phyloP scores from a whole-genome alignment of 495 filamentous ascomycete species.

The Hyaloscypha finlandica region DNA sequence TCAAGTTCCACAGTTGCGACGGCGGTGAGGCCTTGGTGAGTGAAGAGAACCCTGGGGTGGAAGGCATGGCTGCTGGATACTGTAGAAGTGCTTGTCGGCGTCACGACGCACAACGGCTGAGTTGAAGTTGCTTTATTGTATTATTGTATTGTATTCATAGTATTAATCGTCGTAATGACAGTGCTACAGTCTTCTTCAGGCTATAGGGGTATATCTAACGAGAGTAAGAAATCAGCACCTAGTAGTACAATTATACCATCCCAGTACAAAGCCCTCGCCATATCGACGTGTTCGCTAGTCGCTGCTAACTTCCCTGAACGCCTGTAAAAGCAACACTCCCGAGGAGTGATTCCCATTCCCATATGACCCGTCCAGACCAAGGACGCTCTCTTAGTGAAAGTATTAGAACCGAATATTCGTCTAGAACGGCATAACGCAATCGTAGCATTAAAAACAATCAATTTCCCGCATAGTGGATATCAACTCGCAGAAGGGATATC shows the following conservation, averaged over 20 bases:
- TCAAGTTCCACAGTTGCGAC: neutral
- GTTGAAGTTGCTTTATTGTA: neutral
- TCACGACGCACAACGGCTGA: neutral
- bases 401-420: conserved; percentile 24
- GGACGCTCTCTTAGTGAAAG: conserved; percentile 14
- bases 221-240: conserved; percentile 15
- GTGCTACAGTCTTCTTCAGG: conserved; percentile 18
- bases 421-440: conserved; percentile 4
- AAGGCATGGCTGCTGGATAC: neutral
- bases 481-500: conserved; percentile 30
- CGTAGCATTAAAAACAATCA: conserved; percentile 5
- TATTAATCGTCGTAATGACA: conserved; percentile 27
- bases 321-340: conserved; percentile 16
- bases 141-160: neutral
- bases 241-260: conserved; percentile 19
- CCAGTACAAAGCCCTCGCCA: neutral
- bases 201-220: conserved; percentile 25
- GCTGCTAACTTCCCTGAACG: conserved; percentile 1
- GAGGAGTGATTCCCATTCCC: conserved; percentile 13
- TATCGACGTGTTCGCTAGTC: neutral
- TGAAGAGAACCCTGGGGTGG: neutral
- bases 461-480: conserved; percentile 21
- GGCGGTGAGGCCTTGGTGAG: neutral
- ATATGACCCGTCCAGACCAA: neutral
- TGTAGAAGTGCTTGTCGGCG: neutral